Base-by-base conservation (phyloP, 2,329 filamentous ascomycete genomes). In the Penicillium rolfsii region DNA sequence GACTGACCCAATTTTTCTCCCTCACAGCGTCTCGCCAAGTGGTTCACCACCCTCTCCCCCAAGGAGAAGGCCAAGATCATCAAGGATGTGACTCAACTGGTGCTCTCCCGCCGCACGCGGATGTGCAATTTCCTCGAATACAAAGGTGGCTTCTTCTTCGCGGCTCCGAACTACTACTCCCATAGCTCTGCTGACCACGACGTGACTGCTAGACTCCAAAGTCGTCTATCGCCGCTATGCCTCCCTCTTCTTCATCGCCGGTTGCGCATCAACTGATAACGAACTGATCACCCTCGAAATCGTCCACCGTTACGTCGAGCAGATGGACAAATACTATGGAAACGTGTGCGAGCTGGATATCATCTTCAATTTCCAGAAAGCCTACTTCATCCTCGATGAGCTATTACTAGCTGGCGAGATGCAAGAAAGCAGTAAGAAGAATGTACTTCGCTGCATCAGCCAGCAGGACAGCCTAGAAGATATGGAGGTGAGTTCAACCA, bases 71-170 rank as follows among this genome's bases (percentile, higher is more conserved):
- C 94, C 80, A 99, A 99, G 85, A 98, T 99, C 76, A 94, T 99
- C 85, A 99, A 99, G 81, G 95, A 99, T 84, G 95, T 99, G 73
- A 93, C 95, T 63, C 95, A 98, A 81, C 90, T 98, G 53, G 95
- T 99, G 70, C 89, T 99, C 69, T 95, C 95, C 65, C 88, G 95
- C 70, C 88, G 95, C 74, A 98, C 95, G 62, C 92, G 95, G 77
- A 99, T 99, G 95, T 99, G 95, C 87, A 99, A 99, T 81, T 99
- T 99, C 80, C 87, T 99, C 63, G 95, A 99, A 78, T 99, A 99
- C 81, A 99, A 99, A 88, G 94, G 94, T 96, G 70, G 48, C 68
- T 55, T 49, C 50, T 48, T 53, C 57, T 48, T 59, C 52, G 55
- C 45, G 52, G 46, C 59, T 56, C 53, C 22, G 52, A 35, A 11